Conservation (phyloP, 2,329 filamentous ascomycete species). For the Zymoseptoria passerinii region DNA sequence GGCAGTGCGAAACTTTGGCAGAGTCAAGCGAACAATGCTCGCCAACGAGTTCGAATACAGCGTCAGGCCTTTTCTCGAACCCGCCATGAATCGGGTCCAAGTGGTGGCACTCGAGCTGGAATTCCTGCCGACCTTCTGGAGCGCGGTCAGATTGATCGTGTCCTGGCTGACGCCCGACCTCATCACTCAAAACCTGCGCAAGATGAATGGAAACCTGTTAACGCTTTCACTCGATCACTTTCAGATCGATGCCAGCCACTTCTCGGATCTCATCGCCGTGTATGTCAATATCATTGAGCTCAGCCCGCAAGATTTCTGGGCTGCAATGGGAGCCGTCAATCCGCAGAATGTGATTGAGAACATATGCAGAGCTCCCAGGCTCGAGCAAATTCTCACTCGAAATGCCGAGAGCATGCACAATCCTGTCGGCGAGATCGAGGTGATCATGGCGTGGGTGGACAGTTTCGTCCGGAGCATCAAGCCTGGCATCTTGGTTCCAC, state of each 20-base stretch:
- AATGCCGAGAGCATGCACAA: slow-evolving; percentile 42
- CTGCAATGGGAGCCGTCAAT: slow-evolving; percentile 72
- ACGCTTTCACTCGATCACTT: slow-evolving; percentile 58
- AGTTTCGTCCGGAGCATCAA: slow-evolving; percentile 72
- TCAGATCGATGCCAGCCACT: slow-evolving; percentile 41
- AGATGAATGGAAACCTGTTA: slow-evolving; percentile 63
- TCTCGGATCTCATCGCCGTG: slow-evolving; percentile 62
- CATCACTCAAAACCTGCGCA: slow-evolving; percentile 69
- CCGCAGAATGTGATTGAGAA: slow-evolving; percentile 76
- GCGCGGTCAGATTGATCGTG: slow-evolving; percentile 66
- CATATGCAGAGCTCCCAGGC: slow-evolving; percentile 64
- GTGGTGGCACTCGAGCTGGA: slow-evolving; percentile 44
- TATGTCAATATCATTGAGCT: slow-evolving; percentile 65
- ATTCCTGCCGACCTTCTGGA: slow-evolving; percentile 68
- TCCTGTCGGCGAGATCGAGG: slow-evolving; percentile 44
- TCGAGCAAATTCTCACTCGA: slow-evolving; percentile 52
- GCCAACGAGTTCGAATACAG: slow-evolving; percentile 79
- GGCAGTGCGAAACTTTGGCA: slow-evolving; percentile 61
- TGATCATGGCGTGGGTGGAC: slow-evolving; percentile 67
- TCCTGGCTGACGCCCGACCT: slow-evolving; percentile 62
- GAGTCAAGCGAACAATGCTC: slow-evolving; percentile 55
- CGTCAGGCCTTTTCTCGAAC: slow-evolving; percentile 62
- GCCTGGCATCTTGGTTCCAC: slow-evolving; percentile 65
- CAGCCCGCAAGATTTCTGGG: slow-evolving; percentile 76
- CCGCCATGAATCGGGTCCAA: slow-evolving; percentile 56